Conservation (phyloP, 2,329 filamentous ascomycete genomes). For the Diaporthe eres region DNA sequence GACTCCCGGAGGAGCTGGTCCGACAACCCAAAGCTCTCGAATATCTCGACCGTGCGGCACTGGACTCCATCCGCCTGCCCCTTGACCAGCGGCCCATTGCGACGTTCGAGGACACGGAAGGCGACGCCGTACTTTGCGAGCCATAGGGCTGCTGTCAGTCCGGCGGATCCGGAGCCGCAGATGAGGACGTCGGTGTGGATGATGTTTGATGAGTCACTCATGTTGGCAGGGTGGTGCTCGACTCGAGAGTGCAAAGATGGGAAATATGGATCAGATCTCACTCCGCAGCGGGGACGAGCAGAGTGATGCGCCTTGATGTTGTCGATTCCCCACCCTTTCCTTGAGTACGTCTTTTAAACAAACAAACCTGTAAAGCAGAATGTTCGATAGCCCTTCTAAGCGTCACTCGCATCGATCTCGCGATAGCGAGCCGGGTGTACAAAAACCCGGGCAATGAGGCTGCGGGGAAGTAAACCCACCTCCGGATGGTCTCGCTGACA, state of each 20-base stretch:
- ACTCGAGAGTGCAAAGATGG: background rate
- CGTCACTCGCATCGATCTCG: conserved; percentile 14
- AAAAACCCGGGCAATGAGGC: background rate
- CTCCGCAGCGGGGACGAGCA: background rate
- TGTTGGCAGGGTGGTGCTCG: background rate
- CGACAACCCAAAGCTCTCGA: conserved; percentile 70
- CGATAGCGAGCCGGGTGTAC: background rate
- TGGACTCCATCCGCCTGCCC: conserved; percentile 77
- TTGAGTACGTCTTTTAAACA: background rate
- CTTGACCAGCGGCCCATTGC: conserved; percentile 65
- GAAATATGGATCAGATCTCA: background rate
- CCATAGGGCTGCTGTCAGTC: conserved; percentile 73
- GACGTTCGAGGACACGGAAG: conserved; percentile 71
- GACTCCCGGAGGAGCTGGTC: conserved; percentile 69
- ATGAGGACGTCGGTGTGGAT: conserved; percentile 67
- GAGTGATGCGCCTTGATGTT: too few species aligned
- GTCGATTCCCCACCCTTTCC: too few species aligned
- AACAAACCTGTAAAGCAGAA: background rate
- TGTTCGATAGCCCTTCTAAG: background rate
- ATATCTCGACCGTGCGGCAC: conserved; percentile 73
- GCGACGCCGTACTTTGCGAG: conserved; percentile 69
- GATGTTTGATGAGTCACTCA: background rate
- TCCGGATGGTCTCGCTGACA: background rate
- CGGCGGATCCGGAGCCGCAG: conserved; percentile 72
- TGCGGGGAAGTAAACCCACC: conserved; percentile 12